phyloP scores from a whole-genome alignment of 768 basidiomycete genomes.

The Tremella mesenterica region DNA sequence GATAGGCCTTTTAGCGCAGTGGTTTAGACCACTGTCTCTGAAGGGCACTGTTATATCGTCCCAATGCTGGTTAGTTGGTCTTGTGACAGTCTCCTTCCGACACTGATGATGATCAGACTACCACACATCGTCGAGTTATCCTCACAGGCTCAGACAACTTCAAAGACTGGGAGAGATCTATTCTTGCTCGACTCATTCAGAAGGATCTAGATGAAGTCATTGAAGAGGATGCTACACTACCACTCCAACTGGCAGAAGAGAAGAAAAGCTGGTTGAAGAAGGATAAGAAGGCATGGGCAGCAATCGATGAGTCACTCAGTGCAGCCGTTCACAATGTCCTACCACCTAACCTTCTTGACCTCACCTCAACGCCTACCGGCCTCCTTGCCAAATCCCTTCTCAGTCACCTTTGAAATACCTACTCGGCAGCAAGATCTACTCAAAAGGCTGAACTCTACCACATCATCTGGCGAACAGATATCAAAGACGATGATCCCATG shows the following conservation, averaged over 20 bases:
- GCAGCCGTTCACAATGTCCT: background rate
- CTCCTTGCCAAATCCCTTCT: no score
- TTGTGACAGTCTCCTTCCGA: no score
- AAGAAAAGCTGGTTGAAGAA: background rate
- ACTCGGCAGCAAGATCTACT: background rate
- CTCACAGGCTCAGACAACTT: no score
- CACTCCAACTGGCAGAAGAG: background rate
- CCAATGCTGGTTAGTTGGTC: no score
- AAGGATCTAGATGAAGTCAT: background rate
- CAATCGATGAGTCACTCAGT: no score
- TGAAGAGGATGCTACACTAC: background rate
- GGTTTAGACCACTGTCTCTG: no score
- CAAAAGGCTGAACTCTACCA: background rate
- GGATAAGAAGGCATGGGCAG: no score
- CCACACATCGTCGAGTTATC: no score
- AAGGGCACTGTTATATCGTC: no score
- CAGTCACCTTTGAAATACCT: background rate
- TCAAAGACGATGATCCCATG: background rate
- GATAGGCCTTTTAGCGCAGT: no score
- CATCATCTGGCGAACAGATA: background rate
- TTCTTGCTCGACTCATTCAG: background rate
- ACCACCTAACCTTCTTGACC: background rate
- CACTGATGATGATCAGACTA: no score
- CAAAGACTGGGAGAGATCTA: no score
- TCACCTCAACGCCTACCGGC: background rate